Base-by-base conservation (phyloP, 1,284 basidiomycete genomes). In the Ganoderma lucidum region DNA sequence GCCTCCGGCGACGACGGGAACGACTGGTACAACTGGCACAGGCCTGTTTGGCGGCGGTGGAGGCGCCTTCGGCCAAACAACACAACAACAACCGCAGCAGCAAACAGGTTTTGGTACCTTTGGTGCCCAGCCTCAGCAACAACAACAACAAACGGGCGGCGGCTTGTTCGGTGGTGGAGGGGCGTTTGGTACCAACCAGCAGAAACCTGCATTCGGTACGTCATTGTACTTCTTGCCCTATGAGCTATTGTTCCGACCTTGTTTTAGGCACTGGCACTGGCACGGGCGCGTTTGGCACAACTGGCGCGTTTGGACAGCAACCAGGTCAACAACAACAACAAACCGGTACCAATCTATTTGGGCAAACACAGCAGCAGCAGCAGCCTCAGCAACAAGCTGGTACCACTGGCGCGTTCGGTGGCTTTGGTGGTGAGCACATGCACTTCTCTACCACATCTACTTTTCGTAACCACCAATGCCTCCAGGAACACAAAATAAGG, bases 231-330 rank as follows among this genome's bases (percentile, higher is more conserved):
- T 81, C 81, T 39, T 81, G 79, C 60, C 70, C 77, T 32, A 75
- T 5, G 72, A 73, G 62, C 79, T 71, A 70, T 75, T 45, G 14
- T 62, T 28, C 30, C 74, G 64, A 73, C 55, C 71, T 67, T 74
- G 60, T 51, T 45, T 35, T 15, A 61, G 59, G 59, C 39, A 41
- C 59, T 8, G 45, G 45, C 10, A 60, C 71, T 45, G 73, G 72
- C 10, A 71, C 72, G 5, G 73, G 74, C 65, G 74, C 79, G 1
- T 82, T 82, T 70, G 81, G 79, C 39, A 23, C 72, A 81, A 71
- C 74, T 81, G n/a, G 78, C 64, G 76, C 79, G 0, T 89, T 89
- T 69, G 88, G 88, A 32, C 48, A 53, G 48, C 62, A 63, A 17
- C 23, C 10, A 35, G 35, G 35, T 14, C 48, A 51, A 17, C 44